Conservation (phyloP, 805 yeast species). For the Spathaspora hagerdaliae region DNA sequence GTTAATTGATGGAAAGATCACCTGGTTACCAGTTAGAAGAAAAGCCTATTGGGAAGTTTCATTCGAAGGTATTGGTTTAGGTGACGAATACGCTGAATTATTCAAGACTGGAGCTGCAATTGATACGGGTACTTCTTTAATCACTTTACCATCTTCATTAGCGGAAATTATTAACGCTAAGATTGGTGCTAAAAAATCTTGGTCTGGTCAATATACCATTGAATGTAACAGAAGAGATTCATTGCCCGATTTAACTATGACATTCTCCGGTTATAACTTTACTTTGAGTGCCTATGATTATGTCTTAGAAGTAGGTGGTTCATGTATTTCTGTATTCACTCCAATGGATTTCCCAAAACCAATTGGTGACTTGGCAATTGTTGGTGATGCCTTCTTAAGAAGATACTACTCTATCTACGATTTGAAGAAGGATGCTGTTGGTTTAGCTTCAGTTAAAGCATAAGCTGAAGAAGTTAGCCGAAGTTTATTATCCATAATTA, state of each 20-base stretch:
- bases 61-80: conserved; percentile 85
- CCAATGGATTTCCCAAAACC: conserved; percentile 98
- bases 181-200: conserved; percentile 95
- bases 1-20: conserved; percentile 75
- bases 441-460: conserved; percentile 69
- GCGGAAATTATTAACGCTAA: conserved; percentile 94
- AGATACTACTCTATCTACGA: conserved; percentile 93
- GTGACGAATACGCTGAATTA: conserved; percentile 85
- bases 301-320: conserved; percentile 89
- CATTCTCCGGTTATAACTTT: conserved; percentile 85
- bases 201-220: conserved; percentile 95
- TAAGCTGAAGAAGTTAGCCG: not conserved
- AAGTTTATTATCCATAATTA: too few species aligned
- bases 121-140: conserved; percentile 96
- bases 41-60: conserved; percentile 99
- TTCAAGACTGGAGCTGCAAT: conserved; percentile 91
- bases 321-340: conserved; percentile 94
- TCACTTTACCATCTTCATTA: conserved; percentile 89
- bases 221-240: conserved; percentile 83
- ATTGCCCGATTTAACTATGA: conserved; percentile 90
- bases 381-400: conserved; percentile 97
- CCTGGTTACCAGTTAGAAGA: conserved; percentile 97
- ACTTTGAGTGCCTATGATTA: conserved; percentile 87
- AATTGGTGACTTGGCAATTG: conserved; percentile 91
- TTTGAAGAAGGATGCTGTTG: conserved; percentile 86